These are phyloP conservation scores for Trichoderma sp. DNA, from an alignment of 2,329 filamentous ascomycete genomes.

Conservation along the genomic window DNA sequence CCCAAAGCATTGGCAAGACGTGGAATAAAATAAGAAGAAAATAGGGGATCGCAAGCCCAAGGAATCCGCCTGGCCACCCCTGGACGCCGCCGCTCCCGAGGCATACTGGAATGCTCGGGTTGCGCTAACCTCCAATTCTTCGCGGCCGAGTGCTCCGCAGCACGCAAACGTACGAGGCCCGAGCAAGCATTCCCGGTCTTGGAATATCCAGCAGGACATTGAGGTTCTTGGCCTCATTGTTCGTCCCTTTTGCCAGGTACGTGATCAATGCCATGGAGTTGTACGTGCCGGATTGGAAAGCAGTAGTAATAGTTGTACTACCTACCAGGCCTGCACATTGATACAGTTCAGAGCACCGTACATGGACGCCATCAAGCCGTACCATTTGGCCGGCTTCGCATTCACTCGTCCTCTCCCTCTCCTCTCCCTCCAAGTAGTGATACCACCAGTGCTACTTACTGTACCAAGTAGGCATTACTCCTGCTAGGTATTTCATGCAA, in stretches of 20 bases:
- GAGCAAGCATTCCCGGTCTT: not conserved
- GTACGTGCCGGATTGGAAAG: not conserved
- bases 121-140: conserved; percentile 6
- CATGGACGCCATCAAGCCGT: not conserved
- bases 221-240: conserved; percentile 6
- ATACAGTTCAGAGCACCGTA: not conserved
- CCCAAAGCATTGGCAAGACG: not conserved
- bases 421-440: conserved; percentile 2
- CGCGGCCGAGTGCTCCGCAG: conserved; percentile 16
- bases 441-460: too few relatives aligned
- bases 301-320: not conserved
- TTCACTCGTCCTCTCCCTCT: not conserved
- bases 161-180: conserved; percentile 14
- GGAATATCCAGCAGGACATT: not conserved
- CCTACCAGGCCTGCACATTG: not conserved
- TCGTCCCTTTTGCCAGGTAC: not conserved
- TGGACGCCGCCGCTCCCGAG: conserved; percentile 22
- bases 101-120: conserved; percentile 12
- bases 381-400: conserved; percentile 1
- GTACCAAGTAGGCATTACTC: not conserved
- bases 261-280: not conserved
- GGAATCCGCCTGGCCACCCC: conserved; percentile 3
- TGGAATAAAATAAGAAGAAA: not conserved
- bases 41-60: conserved; percentile 10
- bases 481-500: not conserved